These are phyloP conservation scores for Triangularia setosa DNA, from an alignment of 2,329 filamentous ascomycete species.

Conservation along the genomic window DNA sequence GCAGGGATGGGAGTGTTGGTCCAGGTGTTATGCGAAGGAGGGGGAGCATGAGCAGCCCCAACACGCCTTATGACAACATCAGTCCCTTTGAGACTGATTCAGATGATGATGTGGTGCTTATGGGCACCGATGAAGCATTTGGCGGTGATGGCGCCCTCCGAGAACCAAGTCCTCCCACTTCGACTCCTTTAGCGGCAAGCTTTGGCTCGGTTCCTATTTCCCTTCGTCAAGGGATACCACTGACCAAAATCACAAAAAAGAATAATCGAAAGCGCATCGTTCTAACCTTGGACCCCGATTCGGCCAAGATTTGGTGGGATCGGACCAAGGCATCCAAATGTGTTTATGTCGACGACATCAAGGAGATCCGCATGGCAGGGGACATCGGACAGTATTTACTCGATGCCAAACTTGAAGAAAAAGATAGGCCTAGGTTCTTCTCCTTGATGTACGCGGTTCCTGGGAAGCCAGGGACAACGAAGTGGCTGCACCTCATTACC, in stretches of 20 bases:
- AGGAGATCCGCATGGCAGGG: constrained; percentile 77
- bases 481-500: constrained; percentile 84
- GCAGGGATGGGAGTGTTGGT: constrained; percentile 82
- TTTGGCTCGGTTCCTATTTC: constrained; percentile 58
- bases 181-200: constrained; percentile 37
- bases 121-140: constrained; percentile 41
- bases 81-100: constrained; percentile 40
- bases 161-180: constrained; percentile 48
- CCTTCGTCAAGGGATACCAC: constrained; percentile 71
- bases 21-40: constrained; percentile 76
- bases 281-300: constrained; percentile 72
- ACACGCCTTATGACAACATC: constrained; percentile 42
- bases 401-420: constrained; percentile 68
- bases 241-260: constrained; percentile 85
- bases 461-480: constrained; percentile 69
- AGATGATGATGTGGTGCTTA: constrained; percentile 21
- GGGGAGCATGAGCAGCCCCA: constrained; percentile 70
- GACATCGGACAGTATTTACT: constrained; percentile 87
- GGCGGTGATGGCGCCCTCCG: constrained; percentile 41
- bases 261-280: constrained; percentile 72
- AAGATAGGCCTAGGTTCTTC: constrained; percentile 72
- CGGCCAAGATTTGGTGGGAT: constrained; percentile 87
- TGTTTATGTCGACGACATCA: constrained; percentile 93
- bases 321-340: constrained; percentile 71
- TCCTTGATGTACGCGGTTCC: constrained; percentile 83